Evolutionary conservation across 1,139 yeast genomes (phyloP).

Genomic region (Nakaseomyces nivariensis): DNA sequence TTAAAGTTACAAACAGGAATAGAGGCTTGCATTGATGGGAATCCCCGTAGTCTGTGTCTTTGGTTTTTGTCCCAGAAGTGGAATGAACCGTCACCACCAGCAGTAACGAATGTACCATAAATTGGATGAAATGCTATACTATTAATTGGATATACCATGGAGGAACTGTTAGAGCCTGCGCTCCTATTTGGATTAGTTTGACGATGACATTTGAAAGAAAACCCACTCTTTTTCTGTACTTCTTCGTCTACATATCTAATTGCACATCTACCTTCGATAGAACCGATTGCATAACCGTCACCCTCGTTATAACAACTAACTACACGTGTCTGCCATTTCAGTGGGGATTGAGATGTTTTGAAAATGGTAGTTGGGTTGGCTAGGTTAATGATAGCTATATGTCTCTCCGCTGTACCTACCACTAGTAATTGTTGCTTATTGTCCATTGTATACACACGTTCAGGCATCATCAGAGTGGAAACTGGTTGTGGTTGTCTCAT

Average conservation of each 20-base stretch:
- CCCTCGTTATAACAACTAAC: slow-evolving; percentile 82
- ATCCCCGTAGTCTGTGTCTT: slow-evolving; percentile 75
- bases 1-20: slow-evolving; percentile 76
- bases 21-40: slow-evolving; percentile 61
- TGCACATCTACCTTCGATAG: slow-evolving; percentile 96
- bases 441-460: slow-evolving; percentile 87
- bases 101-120: slow-evolving; percentile 86
- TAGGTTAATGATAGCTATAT: slow-evolving; percentile 65
- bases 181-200: slow-evolving; percentile 29
- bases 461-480: slow-evolving; percentile 74
- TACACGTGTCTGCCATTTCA: slow-evolving; percentile 83
- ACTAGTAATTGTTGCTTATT: slow-evolving; percentile 70
- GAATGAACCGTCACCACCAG: slow-evolving; percentile 91
- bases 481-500: slow-evolving; percentile 79
- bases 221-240: slow-evolving; percentile 63
- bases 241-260: slow-evolving; percentile 83
- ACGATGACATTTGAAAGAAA: slow-evolving; percentile 92
- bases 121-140: slow-evolving; percentile 79
- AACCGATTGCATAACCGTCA: slow-evolving; percentile 85
- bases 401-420: slow-evolving; percentile 88
- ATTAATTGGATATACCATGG: slow-evolving; percentile 67
- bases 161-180: slow-evolving; percentile 30
- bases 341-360: slow-evolving; percentile 66
- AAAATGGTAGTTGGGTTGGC: slow-evolving; percentile 78
- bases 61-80: slow-evolving; percentile 97